Percentiles rank a stretch among this genome's conserved stretches.
These are phyloP conservation scores for Saccharomycopsis fermentans DNA, from an alignment of 805 yeast species.

Conservation along the genomic window DNA sequence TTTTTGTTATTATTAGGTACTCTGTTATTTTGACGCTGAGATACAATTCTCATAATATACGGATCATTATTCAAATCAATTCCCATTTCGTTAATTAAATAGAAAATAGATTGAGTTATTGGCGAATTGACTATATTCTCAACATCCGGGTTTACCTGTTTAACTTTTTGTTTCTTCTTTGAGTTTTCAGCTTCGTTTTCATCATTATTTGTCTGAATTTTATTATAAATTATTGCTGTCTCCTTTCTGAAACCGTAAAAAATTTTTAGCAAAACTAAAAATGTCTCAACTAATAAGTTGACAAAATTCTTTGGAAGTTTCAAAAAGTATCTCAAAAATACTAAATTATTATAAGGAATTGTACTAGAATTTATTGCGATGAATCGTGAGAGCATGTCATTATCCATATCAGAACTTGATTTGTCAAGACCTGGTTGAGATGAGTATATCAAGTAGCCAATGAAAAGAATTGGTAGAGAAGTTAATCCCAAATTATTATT, in stretches of 20 bases:
- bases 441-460: conserved; percentile 20
- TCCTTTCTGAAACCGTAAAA: conserved; percentile 26
- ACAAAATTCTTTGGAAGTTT: conserved; percentile 28
- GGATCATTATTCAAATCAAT: conserved; percentile 12
- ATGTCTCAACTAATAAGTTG: conserved; percentile 36
- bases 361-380: conserved; percentile 15
- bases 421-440: conserved; percentile 21
- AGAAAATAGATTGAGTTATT: conserved; percentile 21
- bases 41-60: neutral
- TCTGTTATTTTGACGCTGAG: neutral
- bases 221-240: neutral
- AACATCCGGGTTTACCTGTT: conserved; percentile 10
- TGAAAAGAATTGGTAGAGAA: conserved; percentile 38
- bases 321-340: conserved; percentile 23
- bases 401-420: conserved; percentile 20
- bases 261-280: conserved; percentile 34
- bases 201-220: neutral
- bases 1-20: neutral
- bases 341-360: conserved; percentile 14
- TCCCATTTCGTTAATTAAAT: conserved; percentile 18
- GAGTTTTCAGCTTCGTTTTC: neutral
- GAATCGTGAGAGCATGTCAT: conserved; percentile 15
- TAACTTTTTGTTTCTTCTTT: neutral
- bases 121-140: conserved; percentile 12
- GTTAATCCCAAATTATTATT: conserved; percentile 45